Percentiles rank a stretch among this genome's conserved stretches.
These are phyloP conservation scores for Berberis vulgaris DNA, from an alignment of 164 flowering plant genomes.

Conservation along the genomic window DNA sequence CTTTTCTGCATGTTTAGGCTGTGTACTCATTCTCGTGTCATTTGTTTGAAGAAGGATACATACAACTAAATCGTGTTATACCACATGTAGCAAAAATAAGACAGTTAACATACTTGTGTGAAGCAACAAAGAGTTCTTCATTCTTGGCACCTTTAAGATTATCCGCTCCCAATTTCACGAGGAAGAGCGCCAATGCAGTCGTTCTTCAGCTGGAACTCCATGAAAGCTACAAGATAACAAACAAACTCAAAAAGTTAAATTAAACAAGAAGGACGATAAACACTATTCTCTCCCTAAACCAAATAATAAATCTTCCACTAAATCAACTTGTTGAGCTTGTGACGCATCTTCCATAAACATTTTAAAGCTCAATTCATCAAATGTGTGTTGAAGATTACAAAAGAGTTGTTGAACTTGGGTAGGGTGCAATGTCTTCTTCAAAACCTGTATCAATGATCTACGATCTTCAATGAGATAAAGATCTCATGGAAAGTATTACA, in stretches of 20 bases:
- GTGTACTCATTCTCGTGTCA: too few relatives aligned
- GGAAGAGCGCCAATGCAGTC: conserved; percentile 90
- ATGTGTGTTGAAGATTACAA: too few relatives aligned
- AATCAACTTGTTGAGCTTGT: too few relatives aligned
- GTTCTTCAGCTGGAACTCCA: conserved; percentile 98
- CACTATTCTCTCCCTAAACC: neutral
- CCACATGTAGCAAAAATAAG: neutral
- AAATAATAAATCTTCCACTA: neutral
- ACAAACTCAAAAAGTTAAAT: neutral
- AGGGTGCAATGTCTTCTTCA: too few relatives aligned
- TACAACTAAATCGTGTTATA: neutral
- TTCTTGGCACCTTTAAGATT: conserved; percentile 88
- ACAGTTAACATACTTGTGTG: conserved; percentile 59
- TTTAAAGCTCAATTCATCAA: too few relatives aligned
- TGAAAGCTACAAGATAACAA: conserved; percentile 52
- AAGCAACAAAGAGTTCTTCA: conserved; percentile 96
- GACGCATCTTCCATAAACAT: too few relatives aligned
- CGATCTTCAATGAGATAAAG: too few relatives aligned
- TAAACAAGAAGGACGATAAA: neutral
- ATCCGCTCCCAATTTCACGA: conserved; percentile 91
- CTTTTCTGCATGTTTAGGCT: too few relatives aligned
- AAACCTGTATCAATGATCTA: too few relatives aligned
- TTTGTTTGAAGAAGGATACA: neutral
- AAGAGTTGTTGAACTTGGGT: too few relatives aligned
- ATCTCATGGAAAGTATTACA: too few relatives aligned